phyloP scores from a whole-genome alignment of 1,139 yeast species.

The Geotrichum bryndzae region DNA sequence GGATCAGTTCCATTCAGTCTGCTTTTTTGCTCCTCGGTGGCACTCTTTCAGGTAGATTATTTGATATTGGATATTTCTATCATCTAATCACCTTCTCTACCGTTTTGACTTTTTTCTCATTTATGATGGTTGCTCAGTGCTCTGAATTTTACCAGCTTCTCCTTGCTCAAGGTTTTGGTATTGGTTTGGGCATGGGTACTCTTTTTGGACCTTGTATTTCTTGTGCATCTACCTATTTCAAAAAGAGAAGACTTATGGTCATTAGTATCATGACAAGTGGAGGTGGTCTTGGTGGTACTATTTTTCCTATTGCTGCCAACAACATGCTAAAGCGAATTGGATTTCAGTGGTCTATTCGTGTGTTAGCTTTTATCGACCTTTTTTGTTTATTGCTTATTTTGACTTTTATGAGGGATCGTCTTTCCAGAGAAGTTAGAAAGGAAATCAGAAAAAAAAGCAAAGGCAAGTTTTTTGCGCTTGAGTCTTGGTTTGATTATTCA shows the following conservation, averaged over 20 bases:
- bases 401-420: constrained; percentile 12
- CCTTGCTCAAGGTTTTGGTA: constrained; percentile 44
- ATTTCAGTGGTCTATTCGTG: constrained; percentile 44
- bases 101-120: constrained; percentile 40
- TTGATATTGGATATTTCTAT: constrained; percentile 37
- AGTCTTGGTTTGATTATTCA: constrained; percentile 12
- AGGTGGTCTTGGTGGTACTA: constrained; percentile 55
- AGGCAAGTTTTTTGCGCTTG: constrained; percentile 10
- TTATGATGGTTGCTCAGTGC: constrained; percentile 47
- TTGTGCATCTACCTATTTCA: constrained; percentile 33
- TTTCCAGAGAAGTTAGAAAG: constrained; percentile 6
- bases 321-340: constrained; percentile 40
- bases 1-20: constrained; percentile 30
- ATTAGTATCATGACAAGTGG: constrained; percentile 52
- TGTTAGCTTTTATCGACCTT: constrained; percentile 29
- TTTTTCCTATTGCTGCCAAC: constrained; percentile 40
- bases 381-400: constrained; percentile 3
- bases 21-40: constrained; percentile 48
- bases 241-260: constrained; percentile 48
- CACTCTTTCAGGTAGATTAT: constrained; percentile 36
- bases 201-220: constrained; percentile 17
- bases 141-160: constrained; percentile 46
- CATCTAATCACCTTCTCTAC: constrained; percentile 42
- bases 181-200: constrained; percentile 42
- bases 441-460: constrained; percentile 3